phyloP scores from a whole-genome alignment of 768 basidiomycete genomes.

The Mycena leptocephala region DNA sequence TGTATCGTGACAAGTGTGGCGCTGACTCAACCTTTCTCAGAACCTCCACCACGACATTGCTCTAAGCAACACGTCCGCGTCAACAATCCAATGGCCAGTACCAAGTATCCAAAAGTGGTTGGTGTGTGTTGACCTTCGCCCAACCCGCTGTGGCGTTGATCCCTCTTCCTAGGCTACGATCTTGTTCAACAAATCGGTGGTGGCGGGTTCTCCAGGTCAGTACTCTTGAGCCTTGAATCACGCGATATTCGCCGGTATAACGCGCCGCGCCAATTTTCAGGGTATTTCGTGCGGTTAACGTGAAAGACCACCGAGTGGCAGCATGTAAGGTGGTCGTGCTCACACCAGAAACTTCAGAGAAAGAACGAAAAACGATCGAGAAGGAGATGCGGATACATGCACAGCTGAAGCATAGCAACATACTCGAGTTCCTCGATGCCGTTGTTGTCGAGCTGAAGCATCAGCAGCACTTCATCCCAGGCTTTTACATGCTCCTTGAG shows the following conservation, averaged over 20 bases:
- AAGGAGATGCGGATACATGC: constrained; percentile 95
- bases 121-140: constrained; percentile 45
- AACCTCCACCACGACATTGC: no score
- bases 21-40: no score
- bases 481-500: constrained; percentile 94
- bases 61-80: neutral
- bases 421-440: constrained; percentile 89
- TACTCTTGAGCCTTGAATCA: constrained; percentile 23
- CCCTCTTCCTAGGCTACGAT: constrained; percentile 68
- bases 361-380: constrained; percentile 85
- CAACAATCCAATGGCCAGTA: constrained; percentile 39
- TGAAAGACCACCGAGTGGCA: constrained; percentile 76
- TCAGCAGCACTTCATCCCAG: constrained; percentile 75
- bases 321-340: constrained; percentile 90
- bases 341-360: constrained; percentile 73
- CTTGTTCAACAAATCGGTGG: constrained; percentile 87
- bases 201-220: constrained; percentile 90
- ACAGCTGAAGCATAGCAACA: constrained; percentile 82
- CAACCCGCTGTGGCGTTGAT: neutral
- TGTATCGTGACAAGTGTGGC: no score
- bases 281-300: constrained; percentile 88
- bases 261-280: constrained; percentile 54
- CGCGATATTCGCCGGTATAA: neutral
- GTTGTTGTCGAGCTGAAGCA: constrained; percentile 81
- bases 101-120: constrained; percentile 60